Evolutionary conservation across 2,329 filamentous ascomycete species (phyloP), one percentile per base, ranked within the genome.

Genomic region (Colletotrichum graminicola): DNA sequence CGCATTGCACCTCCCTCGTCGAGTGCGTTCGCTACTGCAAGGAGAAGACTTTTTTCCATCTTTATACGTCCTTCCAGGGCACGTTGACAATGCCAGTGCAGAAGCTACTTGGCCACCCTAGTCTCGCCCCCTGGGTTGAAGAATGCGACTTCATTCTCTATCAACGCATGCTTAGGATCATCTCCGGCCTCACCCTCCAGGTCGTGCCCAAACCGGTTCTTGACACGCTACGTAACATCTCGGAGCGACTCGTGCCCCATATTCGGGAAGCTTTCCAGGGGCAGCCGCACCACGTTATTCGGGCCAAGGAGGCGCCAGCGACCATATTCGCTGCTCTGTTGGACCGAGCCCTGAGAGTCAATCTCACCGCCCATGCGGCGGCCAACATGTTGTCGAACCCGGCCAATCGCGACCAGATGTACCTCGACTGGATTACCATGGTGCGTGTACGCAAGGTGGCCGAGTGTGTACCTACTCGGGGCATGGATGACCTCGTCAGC

Each of bases 1-100:
- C 95, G 3, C 95, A 98, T 79, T 97, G 95, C 80, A 98, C 96
- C 18, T 98, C 95, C 0, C 88, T 99, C 6, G 93, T 99, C 41
- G 96, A 99, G 81, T 95, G 94, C 76, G 94, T 99, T 73, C 93
- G 96, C 39, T 98, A 94, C 80, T 98, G 95, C 86, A 97, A 96
- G 78, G 94, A 98, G 81, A 97, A 97, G 83, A 95, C 94, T 8
- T 97, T 99, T 80, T 97, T 97, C 79, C 94, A 97, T 75, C 89
- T 98, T 21, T 97, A 97, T 79, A 95, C 93, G 7, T 96, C 95
- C 1, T 98, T 99, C 80, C 94, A 97, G 77, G 96, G 96, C 66
- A 98, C 95, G 2, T 88, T 99, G 76, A 99, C 96, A 0, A 97
- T 98, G 81, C 96, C 96, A 7, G 95, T 98, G 3, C 94, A 98